Evolutionary conservation across 345 rosid species (phyloP).

Genomic region (Pelargonium nanum): DNA sequence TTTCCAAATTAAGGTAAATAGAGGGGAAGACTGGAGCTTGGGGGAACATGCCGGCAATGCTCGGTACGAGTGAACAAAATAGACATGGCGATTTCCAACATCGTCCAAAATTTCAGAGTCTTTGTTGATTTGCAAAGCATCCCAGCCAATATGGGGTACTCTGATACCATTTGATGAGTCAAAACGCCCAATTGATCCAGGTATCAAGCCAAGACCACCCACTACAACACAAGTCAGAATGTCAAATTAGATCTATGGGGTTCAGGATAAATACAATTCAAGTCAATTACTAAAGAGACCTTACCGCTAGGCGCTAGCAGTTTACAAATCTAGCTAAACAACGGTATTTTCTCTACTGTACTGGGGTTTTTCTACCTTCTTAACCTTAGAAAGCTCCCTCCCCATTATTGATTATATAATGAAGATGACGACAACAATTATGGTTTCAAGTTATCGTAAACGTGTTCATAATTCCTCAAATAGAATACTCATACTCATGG

Average conservation of each 20-base stretch:
- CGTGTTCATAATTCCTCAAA: too few species aligned
- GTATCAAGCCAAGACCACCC: constrained; percentile 85
- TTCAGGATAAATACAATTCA: background rate
- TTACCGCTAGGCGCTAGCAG: too few species aligned
- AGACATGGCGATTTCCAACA: constrained; percentile 67
- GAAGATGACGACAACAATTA: too few species aligned
- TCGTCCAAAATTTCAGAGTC: constrained; percentile 77
- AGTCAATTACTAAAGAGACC: background rate
- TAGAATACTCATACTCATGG: too few species aligned
- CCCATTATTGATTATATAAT: too few species aligned
- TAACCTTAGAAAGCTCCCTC: too few species aligned
- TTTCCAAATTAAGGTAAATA: constrained; percentile 1
- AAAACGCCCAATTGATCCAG: constrained; percentile 84
- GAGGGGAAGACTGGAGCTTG: background rate
- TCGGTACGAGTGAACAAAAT: constrained; percentile 93
- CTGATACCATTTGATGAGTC: constrained; percentile 62
- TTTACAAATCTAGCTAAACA: background rate
- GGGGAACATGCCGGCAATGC: constrained; percentile 61
- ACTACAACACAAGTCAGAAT: constrained; percentile 33
- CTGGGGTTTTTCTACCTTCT: too few species aligned
- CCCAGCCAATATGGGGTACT: constrained; percentile 99
- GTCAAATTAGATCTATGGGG: background rate
- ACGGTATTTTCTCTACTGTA: background rate
- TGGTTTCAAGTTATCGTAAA: too few species aligned
- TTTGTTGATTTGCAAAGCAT: constrained; percentile 66